A percentile compares a stretch with the other conserved stretches of the same genome.
These are phyloP conservation scores for Klebsormidium nitens DNA, from an alignment of 139 green algal genomes.

Conservation along the genomic window DNA sequence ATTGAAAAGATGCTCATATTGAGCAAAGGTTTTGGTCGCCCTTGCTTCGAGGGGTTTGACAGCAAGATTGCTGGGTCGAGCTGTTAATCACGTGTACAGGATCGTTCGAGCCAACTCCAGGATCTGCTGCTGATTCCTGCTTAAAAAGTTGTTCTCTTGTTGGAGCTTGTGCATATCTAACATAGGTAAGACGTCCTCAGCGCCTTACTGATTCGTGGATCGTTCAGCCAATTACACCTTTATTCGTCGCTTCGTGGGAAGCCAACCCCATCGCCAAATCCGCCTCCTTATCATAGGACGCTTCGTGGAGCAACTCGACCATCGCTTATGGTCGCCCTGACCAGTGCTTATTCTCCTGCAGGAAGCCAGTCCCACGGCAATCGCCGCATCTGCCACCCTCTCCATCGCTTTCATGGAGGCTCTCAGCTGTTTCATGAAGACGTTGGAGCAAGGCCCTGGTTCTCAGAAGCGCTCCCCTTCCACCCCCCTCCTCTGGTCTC, in stretches of 20 bases:
- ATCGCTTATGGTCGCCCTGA: background rate
- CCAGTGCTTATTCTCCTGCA: constrained; percentile 2
- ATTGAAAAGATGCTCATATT: too few relatives aligned
- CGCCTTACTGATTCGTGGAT: background rate
- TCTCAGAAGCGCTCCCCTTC: constrained; percentile 43
- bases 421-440: constrained; percentile 67
- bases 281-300: background rate
- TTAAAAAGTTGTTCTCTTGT: too few relatives aligned
- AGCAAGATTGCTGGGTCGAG: too few relatives aligned
- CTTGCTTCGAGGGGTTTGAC: too few relatives aligned
- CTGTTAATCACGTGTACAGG: too few relatives aligned
- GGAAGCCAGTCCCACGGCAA: constrained; percentile 37
- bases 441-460: too few relatives aligned
- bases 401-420: constrained; percentile 80
- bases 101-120: too few relatives aligned
- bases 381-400: constrained; percentile 81
- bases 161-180: too few relatives aligned
- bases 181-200: background rate
- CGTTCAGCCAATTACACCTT: background rate
- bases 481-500: background rate
- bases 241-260: background rate
- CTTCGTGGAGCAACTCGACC: background rate
- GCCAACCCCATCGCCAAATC: background rate
- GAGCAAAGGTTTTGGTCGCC: too few relatives aligned
- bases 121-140: too few relatives aligned